Base-by-base conservation (phyloP, 768 basidiomycete genomes). In the Phallus indusiatus region DNA sequence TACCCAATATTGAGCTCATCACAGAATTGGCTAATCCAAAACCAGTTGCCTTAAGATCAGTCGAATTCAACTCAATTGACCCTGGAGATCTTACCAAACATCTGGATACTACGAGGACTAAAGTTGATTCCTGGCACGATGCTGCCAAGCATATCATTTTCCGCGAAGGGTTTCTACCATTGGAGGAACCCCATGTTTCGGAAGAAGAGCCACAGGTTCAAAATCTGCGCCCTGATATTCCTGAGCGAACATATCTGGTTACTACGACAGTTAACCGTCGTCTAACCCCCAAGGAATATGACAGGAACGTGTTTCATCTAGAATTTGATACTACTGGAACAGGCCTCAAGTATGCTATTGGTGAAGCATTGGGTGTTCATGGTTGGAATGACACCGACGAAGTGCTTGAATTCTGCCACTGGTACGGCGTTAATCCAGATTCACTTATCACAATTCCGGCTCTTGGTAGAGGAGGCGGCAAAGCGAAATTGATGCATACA, bases 251-350 rank as follows among this genome's bases (percentile, higher is more conserved):
- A 21, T 97, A 81, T 81, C 83, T 98, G 56, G 85, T 97, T 59
- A 95, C 90, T 9, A 94, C 93, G 71, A 83, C 85, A 6, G 94
- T 96, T 71, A 98, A 97, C 75, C 84, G 86, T 48, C 90, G 96
- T 34, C 82, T 99, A 52, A 98, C 96, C 1, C 96, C 96, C 34
- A 72, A 83, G 64, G 93, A 95, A 62, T 99, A 99, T 73, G 89
- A 97, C 72, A 90, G 96, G 65, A 98, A 99, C 72, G 94, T 99
- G 34, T 98, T 98, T 79, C 96, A 99, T 74, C 80, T 99, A 64
- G 96, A 97, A 75, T 94, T 99, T 69, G 84, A 94, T 69, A 92
- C 90, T 2, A 75, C 81, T 24, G 90, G 90, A 34, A 99, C 96
- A 21, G 94, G 94, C 9, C 79, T 99, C 62, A 92, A 88, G 73